Base-by-base conservation (phyloP, 495 filamentous ascomycete genomes). In the Astrocystis sublimbata region DNA sequence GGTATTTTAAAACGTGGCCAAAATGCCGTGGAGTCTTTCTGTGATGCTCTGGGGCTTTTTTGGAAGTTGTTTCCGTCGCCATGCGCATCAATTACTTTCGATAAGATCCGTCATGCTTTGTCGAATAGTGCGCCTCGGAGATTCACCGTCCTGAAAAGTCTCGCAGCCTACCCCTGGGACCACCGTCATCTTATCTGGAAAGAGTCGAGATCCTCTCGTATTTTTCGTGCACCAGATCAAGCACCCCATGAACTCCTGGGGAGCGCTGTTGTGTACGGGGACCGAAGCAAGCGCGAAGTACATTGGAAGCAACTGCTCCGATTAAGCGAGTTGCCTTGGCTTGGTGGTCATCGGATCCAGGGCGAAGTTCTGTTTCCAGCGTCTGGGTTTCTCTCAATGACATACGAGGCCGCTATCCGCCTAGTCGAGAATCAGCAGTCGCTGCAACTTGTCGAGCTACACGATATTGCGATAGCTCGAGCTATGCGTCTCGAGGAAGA, bases 81-180 rank as follows among this genome's bases (percentile, higher is more conserved):
- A 64, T 21, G 66, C 38, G 42, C 26, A 62, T 13, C 65, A 4
- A 47, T 63, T 21, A 52, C 52, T 2, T 60, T 33, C 1, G 23
- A 26, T 9, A 73, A 68, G 71, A 58, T 1, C 17, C 19, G 13
- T 28, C 17, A 36, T n/a, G n/a, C n/a, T n/a, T n/a, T n/a, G n/a
- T n/a, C n/a, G n/a, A n/a, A n/a, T n/a, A n/a, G n/a, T n/a, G n/a
- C n/a, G n/a, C n/a, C n/a, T n/a, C n/a, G n/a, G n/a, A n/a, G n/a
- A n/a, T n/a, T 15, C n/a, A 15, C 21, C 19, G n/a, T 65, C 3
- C 17, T 79, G 0, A 74, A 68, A 9, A 74, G 67, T 6, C 60
- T 84, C 13, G 81, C 83, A 1, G 51, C 70, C 0, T 85, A 83
- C 58, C 64, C 61, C 0, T 85, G 76, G 76, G 61, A 82, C 36